These are phyloP conservation scores for Misopates orontium DNA, from an alignment of 257 asterid species.

Conservation along the genomic window DNA sequence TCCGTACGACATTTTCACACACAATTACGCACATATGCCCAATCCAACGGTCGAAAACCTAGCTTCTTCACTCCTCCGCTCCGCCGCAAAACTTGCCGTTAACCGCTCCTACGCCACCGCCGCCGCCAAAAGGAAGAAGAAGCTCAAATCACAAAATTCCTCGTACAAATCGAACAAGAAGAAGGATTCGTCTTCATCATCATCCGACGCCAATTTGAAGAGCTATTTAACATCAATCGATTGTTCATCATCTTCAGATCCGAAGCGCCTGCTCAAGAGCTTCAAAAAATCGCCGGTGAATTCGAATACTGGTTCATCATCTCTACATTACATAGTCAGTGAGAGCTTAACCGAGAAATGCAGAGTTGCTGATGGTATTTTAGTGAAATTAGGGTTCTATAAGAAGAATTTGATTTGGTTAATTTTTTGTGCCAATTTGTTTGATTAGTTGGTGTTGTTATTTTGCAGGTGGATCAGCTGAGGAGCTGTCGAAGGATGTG, in stretches of 20 bases:
- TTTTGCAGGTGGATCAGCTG: conserved; percentile 47
- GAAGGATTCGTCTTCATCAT: too few species aligned
- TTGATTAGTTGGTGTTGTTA: not conserved
- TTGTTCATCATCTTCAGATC: conserved; percentile 26
- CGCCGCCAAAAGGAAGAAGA: conserved; percentile 31
- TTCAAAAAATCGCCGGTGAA: conserved; percentile 34
- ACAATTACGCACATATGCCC: conserved; percentile 41
- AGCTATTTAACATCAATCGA: conserved; percentile 41
- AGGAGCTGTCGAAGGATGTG: conserved; percentile 39
- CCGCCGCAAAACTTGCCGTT: conserved; percentile 36
- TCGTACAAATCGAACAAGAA: not conserved
- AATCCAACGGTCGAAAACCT: conserved; percentile 50
- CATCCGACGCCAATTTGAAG: conserved; percentile 38
- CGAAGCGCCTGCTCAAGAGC: conserved; percentile 27
- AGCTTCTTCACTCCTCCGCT: conserved; percentile 43
- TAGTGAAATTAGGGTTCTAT: not conserved
- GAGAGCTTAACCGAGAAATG: conserved; percentile 36
- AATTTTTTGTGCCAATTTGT: not conserved
- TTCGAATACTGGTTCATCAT: conserved; percentile 24
- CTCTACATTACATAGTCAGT: conserved; percentile 37
- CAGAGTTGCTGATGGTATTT: conserved; percentile 41
- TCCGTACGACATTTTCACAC: too few species aligned
- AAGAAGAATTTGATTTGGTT: conserved; percentile 4
- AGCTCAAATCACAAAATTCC: not conserved
- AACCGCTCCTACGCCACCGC: conserved; percentile 29